Evolutionary conservation across 345 rosid genomes (phyloP), one percentile per base, ranked within the genome.

Genomic region (Adansonia digitata): DNA sequence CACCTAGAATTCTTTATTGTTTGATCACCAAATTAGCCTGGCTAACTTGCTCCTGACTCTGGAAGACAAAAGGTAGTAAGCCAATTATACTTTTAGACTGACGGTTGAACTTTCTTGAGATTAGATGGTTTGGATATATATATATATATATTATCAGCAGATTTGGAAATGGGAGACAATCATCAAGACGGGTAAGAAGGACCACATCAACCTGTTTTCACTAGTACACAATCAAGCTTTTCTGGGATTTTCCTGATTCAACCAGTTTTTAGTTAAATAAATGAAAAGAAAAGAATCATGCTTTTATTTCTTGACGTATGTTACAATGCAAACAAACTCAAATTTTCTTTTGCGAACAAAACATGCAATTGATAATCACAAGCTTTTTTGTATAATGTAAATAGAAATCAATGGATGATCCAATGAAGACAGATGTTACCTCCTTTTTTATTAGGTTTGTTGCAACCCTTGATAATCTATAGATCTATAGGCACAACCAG

Each of bases 401-500:
- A 31, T 31, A 15, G 4, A 45, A 45, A 14, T 45, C 0, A 20
- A 15, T 20, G 43, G 62, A 71, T 9, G 29, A 35, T 34, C 24
- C 57, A 37, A n/a, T 7, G 31, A 69, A 46, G 63, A 37, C 55
- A 20, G 15, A 46, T 2, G 14, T 20, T 42, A 42, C 51, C 34
- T 48, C 69, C 53, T 59, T 61, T 72, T 59, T 61, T 72, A 63
- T 29, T 60, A 49, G 70, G 42, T n/a, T 61, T 45, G 27, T 8
- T 56, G 62, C 35, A 66, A 56, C 22, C 49, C 51, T 9, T 2
- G 55, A 20, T 12, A 69, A 53, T 49, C 80, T 67, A 87, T 46
- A 92, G 37, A 75, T 91, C 86, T 2, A 91, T 79, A 62, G 82
- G 59, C 27, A 94, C 78, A 35, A 84, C 86, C 73, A 87, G 14